phyloP scores from a whole-genome alignment of 2,329 filamentous ascomycete species.

The Lomentospora prolificans region DNA sequence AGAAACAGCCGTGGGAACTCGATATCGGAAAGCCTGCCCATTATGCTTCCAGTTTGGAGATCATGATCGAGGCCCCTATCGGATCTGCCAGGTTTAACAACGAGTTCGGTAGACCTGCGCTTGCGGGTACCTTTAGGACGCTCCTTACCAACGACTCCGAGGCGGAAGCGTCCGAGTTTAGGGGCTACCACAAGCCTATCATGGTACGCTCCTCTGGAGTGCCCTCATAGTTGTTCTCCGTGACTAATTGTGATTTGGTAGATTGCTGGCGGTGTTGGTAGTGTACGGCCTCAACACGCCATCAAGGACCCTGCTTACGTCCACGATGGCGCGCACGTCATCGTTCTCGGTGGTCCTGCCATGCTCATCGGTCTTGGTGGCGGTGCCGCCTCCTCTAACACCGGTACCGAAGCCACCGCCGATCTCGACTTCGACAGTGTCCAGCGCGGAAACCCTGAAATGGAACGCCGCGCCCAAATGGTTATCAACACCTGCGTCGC shows the following conservation, averaged over 20 bases:
- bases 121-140: constrained; percentile 85
- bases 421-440: constrained; percentile 96
- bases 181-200: constrained; percentile 96
- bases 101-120: constrained; percentile 85
- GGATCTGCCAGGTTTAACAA: constrained; percentile 96
- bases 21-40: constrained; percentile 84
- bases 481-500: constrained; percentile 92
- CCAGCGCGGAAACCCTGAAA: constrained; percentile 91
- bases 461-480: constrained; percentile 91
- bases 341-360: constrained; percentile 89
- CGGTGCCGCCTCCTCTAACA: constrained; percentile 85
- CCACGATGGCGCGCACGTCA: constrained; percentile 75
- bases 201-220: constrained; percentile 43
- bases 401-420: constrained; percentile 78
- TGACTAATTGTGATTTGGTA: neutral
- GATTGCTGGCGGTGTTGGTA: constrained; percentile 89
- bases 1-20: constrained; percentile 78
- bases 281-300: constrained; percentile 81
- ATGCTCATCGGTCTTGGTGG: constrained; percentile 97
- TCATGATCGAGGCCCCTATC: constrained; percentile 95
- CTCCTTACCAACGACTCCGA: constrained; percentile 60
- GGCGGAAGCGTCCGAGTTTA: constrained; percentile 48
- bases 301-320: constrained; percentile 75
- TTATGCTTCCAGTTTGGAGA: constrained; percentile 88
- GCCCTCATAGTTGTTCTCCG: neutral